Base-by-base conservation (phyloP, 805 yeast genomes). In the Torulaspora delbrueckii region DNA sequence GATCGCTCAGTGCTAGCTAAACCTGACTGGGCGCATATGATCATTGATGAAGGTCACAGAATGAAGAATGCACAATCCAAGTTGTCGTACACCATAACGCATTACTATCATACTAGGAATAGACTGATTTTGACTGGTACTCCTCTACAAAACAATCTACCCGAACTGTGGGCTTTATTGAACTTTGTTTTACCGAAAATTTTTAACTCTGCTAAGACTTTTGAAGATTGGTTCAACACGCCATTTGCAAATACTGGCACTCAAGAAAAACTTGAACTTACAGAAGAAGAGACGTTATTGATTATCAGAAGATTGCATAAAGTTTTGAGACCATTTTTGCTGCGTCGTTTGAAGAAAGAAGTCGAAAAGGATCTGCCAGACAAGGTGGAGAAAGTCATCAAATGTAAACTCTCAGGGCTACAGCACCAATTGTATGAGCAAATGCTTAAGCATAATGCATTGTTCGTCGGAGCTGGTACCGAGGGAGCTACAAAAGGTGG, bases 31-130 rank as follows among this genome's bases (percentile, higher is more conserved):
- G 84, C 84, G 34, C 91, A 86, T 63, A 86, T 86, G 91, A 84
- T 86, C 53, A 86, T 86, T 54, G 95, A 86, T 72, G 95, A 86
- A 73, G 95, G 95, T 65, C 95, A 86, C 66, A 74, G 95, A 68
- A 82, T 86, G 89, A 86, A 86, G 62, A 86, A 86, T 60, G 73
- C 89, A 1, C 77, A 78, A 46, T 84, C 91, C 2, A 86, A 85
- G 59, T 69, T 86, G 45, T 83, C 91, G 0, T 71, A 71, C 44
- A 85, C 93, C 0, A 77, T 86, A 54, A 79, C 83, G 28, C 79
- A 76, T 45, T 84, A 79, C 57, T 86, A 86, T 57, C 82, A 77
- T 53, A 82, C 93, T 1, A 82, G 82, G 60, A 79, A 86, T 60
- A 74, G 95, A 68, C 74, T 86, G 58, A 86, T 86, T 66, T 76